These are phyloP conservation scores for Casuarina glauca DNA, from an alignment of 306 rosid genomes.

Conservation along the genomic window DNA sequence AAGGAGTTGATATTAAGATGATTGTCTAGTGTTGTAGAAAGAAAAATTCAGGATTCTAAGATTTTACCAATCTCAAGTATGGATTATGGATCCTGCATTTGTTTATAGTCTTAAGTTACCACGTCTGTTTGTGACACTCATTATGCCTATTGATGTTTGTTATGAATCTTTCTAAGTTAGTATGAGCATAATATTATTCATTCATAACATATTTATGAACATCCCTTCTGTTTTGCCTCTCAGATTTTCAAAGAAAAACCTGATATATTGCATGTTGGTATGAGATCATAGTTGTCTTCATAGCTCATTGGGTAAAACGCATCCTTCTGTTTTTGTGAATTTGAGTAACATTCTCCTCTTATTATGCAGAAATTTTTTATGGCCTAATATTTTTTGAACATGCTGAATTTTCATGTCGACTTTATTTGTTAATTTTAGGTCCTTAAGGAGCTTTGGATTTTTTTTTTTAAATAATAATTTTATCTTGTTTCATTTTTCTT, in stretches of 20 bases:
- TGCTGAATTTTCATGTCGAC: background rate
- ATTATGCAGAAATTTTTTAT: constrained; percentile 6
- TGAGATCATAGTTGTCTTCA: background rate
- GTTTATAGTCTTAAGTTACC: background rate
- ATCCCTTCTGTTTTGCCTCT: background rate
- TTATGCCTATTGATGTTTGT: background rate
- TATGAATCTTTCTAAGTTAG: background rate
- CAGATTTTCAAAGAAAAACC: background rate
- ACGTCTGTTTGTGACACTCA: too few relatives aligned
- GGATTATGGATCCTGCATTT: background rate
- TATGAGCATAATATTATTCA: background rate
- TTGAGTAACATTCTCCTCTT: background rate
- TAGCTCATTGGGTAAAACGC: constrained; percentile 5
- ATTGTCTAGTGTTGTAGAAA: background rate
- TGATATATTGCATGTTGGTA: background rate
- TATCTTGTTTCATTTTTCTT: constrained; percentile 13
- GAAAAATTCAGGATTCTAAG: background rate
- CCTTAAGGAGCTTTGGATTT: background rate
- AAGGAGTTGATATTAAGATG: background rate
- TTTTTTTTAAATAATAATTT: background rate
- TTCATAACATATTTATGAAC: background rate
- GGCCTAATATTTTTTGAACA: background rate
- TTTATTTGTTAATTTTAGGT: background rate
- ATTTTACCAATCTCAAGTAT: constrained; percentile 2
- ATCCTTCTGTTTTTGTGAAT: background rate